A percentile compares a stretch with the other conserved stretches of the same genome.
These are phyloP conservation scores for Phialocephala sp. DNA, from an alignment of 2,329 filamentous ascomycete genomes.

Conservation along the genomic window DNA sequence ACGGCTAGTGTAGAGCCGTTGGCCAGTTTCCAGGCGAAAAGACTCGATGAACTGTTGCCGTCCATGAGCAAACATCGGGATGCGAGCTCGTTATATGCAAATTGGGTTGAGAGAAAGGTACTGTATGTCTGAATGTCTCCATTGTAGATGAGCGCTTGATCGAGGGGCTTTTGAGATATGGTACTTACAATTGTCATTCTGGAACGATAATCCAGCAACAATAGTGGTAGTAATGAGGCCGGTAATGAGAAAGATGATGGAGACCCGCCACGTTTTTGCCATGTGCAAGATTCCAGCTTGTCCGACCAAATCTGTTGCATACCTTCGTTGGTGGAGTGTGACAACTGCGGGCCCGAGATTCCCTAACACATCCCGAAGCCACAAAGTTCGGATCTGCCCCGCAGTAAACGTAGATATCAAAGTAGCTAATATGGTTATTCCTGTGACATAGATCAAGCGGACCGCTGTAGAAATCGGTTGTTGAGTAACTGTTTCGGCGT, in stretches of 20 bases:
- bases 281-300: not conserved
- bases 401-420: not conserved
- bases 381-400: not conserved
- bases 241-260: not conserved
- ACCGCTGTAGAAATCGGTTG: not conserved
- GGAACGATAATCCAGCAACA: not conserved
- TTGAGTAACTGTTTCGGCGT: not conserved
- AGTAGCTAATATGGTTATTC: not conserved
- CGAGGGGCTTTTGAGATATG: not conserved
- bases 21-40: not conserved
- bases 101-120: not conserved
- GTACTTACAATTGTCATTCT: not conserved
- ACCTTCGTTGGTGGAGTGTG: not conserved
- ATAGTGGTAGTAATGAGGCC: not conserved
- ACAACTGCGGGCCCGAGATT: not conserved
- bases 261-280: not conserved
- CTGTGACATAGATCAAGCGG: not conserved
- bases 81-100: not conserved
- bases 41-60: not conserved
- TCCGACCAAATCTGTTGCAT: not conserved
- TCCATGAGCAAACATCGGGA: not conserved
- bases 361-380: not conserved
- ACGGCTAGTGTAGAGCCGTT: not conserved
- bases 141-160: not conserved
- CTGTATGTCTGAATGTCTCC: not conserved